A percentile compares a stretch with the other conserved stretches of the same genome.
Conservation (phyloP, 2,329 filamentous ascomycete species). For the Arthrobotrys conoides region DNA sequence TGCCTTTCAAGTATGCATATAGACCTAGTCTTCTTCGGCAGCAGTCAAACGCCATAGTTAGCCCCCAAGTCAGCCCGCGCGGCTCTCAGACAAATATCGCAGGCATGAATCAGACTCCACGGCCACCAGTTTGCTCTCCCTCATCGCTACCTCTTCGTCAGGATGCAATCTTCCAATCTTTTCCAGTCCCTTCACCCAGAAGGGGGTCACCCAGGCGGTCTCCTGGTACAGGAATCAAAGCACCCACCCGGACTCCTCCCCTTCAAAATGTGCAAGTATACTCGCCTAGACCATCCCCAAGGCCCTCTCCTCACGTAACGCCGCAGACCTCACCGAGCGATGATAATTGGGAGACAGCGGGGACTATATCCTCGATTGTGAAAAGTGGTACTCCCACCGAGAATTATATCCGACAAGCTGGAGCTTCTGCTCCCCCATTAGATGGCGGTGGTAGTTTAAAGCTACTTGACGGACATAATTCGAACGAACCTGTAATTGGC, state of each 20-base stretch:
- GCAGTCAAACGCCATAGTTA: constrained; percentile 5
- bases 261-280: constrained; percentile 12
- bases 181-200: constrained; percentile 37
- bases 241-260: constrained; percentile 22
- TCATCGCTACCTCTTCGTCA: constrained; percentile 52
- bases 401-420: neutral
- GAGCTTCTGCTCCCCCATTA: constrained; percentile 3
- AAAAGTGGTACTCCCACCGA: neutral
- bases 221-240: neutral
- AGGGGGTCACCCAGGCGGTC: constrained; percentile 44
- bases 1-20: constrained; percentile 57
- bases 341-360: constrained; percentile 17
- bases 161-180: constrained; percentile 56
- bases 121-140: constrained; percentile 51
- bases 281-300: constrained; percentile 39
- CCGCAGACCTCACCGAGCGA: constrained; percentile 30
- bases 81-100: constrained; percentile 45
- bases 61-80: constrained; percentile 41
- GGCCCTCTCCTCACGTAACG: constrained; percentile 15
- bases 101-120: constrained; percentile 20
- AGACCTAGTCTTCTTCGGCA: constrained; percentile 40
- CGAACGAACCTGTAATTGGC: neutral
- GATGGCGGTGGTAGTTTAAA: constrained; percentile 47
- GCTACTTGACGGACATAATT: constrained; percentile 27
- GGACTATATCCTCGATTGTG: neutral